Evolutionary conservation across 2,329 filamentous ascomycete genomes (phyloP), one percentile per base, ranked within the genome.

Genomic region (Ophiosphaerella narmari): DNA sequence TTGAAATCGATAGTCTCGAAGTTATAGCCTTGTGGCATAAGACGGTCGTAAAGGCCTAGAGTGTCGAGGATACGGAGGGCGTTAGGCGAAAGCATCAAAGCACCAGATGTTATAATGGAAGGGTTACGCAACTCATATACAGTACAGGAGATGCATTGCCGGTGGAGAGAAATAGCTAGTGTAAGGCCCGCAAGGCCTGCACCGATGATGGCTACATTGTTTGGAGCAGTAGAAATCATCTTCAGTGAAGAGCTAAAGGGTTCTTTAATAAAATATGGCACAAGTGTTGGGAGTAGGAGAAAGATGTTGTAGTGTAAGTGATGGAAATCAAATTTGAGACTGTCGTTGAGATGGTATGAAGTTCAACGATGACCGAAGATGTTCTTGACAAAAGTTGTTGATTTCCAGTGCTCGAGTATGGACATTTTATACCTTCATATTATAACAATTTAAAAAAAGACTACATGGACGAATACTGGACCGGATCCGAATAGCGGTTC

Each of bases 91-190:
- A 85, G 76, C 80, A 84, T 84, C 36, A 85, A 72, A 1, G 80
- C 82, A 2, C 83, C 83, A 14, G 55, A 50, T n/a, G 50, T 57
- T 23, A 39, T 37, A 23, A 45, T 34, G 18, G n/a, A n/a, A 6
- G 58, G 55, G 9, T 57, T 37, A 14, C 62, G 58, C 2, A 59
- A 43, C 40, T 65, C 62, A 47, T 57, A 63, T 43, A 65, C 68
- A 2, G 71, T 78, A 50, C 71, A 75, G 5, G 72, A 56, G 37
- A 86, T 84, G 35, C 72, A 71, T 48, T 81, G 74, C 26, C 78
- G 71, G 48, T 84, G 77, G 0, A 87, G 72, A 2, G 80, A 75
- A 0, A 87, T 74, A 0, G 82, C 82, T 0, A 86, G 74, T 1
- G 77, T 74, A 6, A 86, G 77, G 34, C 83, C 83, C 21, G 76